Evolutionary conservation across 1,284 basidiomycete species (phyloP).

Genomic region (Retiboletus flavoniger): DNA sequence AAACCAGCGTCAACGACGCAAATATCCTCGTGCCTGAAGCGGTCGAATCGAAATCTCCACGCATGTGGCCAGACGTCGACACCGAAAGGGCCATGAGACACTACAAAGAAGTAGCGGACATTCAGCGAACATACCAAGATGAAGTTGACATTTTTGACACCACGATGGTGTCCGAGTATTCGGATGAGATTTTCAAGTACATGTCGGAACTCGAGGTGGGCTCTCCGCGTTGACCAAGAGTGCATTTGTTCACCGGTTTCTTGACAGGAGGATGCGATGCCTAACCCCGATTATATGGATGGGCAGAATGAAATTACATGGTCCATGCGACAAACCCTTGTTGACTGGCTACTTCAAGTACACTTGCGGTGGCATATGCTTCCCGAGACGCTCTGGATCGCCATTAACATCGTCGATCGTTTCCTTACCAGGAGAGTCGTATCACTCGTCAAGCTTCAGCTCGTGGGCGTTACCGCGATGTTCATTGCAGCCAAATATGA

Average conservation of each 20-base stretch:
- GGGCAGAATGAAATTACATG: conserved; percentile 94
- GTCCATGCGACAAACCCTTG: conserved; percentile 92
- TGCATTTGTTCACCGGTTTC: conserved; percentile 16
- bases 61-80: conserved; percentile 69
- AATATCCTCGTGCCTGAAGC: conserved; percentile 42
- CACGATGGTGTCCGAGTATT: conserved; percentile 98
- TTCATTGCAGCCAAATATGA: conserved; percentile 99
- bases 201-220: conserved; percentile 90
- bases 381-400: conserved; percentile 98
- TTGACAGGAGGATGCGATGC: conserved; percentile 80
- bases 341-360: conserved; percentile 98
- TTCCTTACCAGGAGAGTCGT: conserved; percentile 93
- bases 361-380: conserved; percentile 97
- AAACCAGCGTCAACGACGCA: conserved; percentile 45
- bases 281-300: conserved; percentile 92
- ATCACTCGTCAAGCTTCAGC: conserved; percentile 92
- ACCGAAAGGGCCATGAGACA: conserved; percentile 58
- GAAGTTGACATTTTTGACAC: conserved; percentile 87
- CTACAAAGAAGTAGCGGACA: conserved; percentile 58
- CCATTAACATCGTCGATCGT: conserved; percentile 96
- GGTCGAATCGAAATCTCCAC: conserved; percentile 40
- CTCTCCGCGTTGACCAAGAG: not conserved
- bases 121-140: conserved; percentile 75
- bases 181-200: conserved; percentile 96
- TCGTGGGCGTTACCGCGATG: conserved; percentile 96